Conservation (phyloP, 2,329 filamentous ascomycete species). For the Cytospora piceicola region DNA sequence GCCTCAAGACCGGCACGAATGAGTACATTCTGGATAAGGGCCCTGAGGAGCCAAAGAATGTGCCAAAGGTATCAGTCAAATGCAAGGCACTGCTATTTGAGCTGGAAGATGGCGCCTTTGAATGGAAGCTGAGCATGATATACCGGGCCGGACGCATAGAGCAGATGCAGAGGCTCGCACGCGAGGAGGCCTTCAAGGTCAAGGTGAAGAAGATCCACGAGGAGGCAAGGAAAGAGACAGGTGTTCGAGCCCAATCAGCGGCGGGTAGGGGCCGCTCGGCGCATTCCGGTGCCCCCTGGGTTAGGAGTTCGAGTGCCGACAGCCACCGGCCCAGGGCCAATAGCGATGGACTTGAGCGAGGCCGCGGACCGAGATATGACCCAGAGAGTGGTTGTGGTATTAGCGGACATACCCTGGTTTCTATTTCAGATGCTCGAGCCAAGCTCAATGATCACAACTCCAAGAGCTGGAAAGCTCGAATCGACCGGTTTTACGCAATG, state of each 20-base stretch:
- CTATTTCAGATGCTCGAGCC: conserved; percentile 75
- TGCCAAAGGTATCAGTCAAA: conserved; percentile 84
- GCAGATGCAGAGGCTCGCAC: conserved; percentile 84
- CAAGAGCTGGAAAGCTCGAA: conserved; percentile 88
- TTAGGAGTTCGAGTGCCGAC: conserved; percentile 62
- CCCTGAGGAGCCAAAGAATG: conserved; percentile 81
- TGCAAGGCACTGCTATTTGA: conserved; percentile 86
- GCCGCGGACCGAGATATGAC: conserved; percentile 70
- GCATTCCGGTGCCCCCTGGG: conserved; percentile 42
- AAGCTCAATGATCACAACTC: conserved; percentile 81
- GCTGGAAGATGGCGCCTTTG: conserved; percentile 93
- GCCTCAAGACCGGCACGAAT: conserved; percentile 84
- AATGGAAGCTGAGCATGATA: conserved; percentile 95
- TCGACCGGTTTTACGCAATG: conserved; percentile 73
- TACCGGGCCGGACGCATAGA: conserved; percentile 88
- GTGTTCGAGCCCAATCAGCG: conserved; percentile 60
- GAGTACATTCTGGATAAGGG: conserved; percentile 87
- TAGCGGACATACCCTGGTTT: conserved; percentile 71
- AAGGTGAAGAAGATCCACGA: conserved; percentile 85
- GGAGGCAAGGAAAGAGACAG: conserved; percentile 58
- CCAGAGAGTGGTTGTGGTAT: conserved; percentile 76
- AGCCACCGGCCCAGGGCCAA: conserved; percentile 43
- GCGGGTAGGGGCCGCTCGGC: conserved; percentile 45
- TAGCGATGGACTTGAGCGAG: conserved; percentile 42
- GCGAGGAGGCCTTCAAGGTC: conserved; percentile 85